phyloP scores from a whole-genome alignment of 768 basidiomycete species.

The Boletus pseudopeckii region DNA sequence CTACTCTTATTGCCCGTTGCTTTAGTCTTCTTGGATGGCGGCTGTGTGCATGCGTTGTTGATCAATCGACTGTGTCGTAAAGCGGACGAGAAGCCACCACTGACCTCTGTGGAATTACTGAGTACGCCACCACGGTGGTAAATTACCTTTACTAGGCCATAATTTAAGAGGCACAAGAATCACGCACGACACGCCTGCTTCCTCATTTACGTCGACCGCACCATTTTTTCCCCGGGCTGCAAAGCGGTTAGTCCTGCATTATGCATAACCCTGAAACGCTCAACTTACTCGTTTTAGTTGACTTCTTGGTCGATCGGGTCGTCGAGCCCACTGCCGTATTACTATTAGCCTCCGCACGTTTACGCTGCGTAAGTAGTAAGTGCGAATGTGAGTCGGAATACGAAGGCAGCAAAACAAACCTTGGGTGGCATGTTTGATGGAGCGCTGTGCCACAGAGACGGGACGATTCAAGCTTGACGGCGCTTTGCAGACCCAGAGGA shows the following conservation, averaged over 20 bases:
- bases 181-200: constrained; percentile 25
- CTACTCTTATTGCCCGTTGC: constrained; percentile 22
- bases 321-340: constrained; percentile 28
- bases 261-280: constrained; percentile 15
- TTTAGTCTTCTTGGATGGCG: constrained; percentile 43
- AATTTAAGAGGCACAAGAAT: not conserved
- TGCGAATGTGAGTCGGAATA: constrained; percentile 9
- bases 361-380: constrained; percentile 43
- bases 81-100: constrained; percentile 20
- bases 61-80: not conserved
- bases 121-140: constrained; percentile 10
- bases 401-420: constrained; percentile 17
- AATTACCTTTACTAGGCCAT: constrained; percentile 1
- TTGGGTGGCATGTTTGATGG: constrained; percentile 36
- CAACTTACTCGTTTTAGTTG: constrained; percentile 35
- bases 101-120: constrained; percentile 24
- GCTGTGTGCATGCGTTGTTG: constrained; percentile 15
- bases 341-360: constrained; percentile 49
- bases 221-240: constrained; percentile 18
- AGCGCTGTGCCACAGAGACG: not conserved
- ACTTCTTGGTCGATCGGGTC: constrained; percentile 46
- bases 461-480: not conserved
- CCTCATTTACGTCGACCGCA: constrained; percentile 3
- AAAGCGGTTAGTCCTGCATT: constrained; percentile 1
- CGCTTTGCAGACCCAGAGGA: not conserved